These are phyloP conservation scores for Lanmaoa rubissima DNA, from an alignment of 768 basidiomycete species.

Conservation along the genomic window DNA sequence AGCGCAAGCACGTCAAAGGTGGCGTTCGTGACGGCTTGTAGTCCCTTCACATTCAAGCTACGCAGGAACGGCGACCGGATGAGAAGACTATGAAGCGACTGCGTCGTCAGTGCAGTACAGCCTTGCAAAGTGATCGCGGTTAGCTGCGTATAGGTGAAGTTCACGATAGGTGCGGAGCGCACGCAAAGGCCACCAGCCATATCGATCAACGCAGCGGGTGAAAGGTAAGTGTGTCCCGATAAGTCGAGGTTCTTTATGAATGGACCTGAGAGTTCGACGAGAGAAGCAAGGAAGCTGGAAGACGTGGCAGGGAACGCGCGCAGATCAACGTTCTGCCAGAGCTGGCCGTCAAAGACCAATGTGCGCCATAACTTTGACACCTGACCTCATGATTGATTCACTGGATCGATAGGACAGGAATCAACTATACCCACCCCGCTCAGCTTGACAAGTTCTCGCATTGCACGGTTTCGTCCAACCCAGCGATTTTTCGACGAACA, in stretches of 20 bases:
- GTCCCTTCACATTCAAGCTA: constrained; percentile 62
- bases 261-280: constrained; percentile 56
- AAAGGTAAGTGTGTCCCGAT: constrained; percentile 55
- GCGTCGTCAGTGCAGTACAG: constrained; percentile 62
- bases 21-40: constrained; percentile 65
- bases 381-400: constrained; percentile 39
- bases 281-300: constrained; percentile 45
- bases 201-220: constrained; percentile 47
- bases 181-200: constrained; percentile 56
- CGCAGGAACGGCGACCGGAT: constrained; percentile 59
- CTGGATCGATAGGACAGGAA: constrained; percentile 8
- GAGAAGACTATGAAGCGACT: constrained; percentile 68
- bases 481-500: constrained; percentile 62
- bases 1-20: constrained; percentile 68
- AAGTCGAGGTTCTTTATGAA: constrained; percentile 65
- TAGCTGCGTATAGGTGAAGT: constrained; percentile 59
- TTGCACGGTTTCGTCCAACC: constrained; percentile 72
- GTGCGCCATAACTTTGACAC: constrained; percentile 76
- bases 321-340: constrained; percentile 74
- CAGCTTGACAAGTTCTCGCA: constrained; percentile 75
- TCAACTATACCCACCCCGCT: constrained; percentile 59
- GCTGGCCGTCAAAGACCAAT: constrained; percentile 80
- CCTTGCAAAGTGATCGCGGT: constrained; percentile 70
- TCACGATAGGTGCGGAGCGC: constrained; percentile 27
- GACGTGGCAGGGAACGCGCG: constrained; percentile 59